phyloP scores from a whole-genome alignment of 2,329 filamentous ascomycete species.

The Talaromyces sp. region DNA sequence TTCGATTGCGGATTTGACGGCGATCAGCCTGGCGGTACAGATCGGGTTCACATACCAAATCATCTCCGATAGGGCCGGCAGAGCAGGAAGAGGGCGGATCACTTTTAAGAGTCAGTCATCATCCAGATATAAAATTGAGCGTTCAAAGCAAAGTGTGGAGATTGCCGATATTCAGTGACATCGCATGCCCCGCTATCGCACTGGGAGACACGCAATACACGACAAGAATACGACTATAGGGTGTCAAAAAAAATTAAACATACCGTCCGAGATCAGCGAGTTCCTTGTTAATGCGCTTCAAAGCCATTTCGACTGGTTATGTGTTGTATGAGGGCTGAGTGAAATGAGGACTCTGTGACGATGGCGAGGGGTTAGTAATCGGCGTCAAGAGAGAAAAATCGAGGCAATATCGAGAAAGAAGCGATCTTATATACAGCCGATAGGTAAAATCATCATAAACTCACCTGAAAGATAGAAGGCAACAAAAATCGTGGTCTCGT shows the following conservation, averaged over 20 bases:
- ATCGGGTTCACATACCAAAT: slow-evolving; percentile 68
- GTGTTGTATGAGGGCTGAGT: slow-evolving; percentile 6
- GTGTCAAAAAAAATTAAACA: slow-evolving; percentile 24
- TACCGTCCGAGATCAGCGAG: slow-evolving; percentile 52
- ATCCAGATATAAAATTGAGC: background rate
- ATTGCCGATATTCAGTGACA: background rate
- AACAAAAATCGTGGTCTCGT: slow-evolving; percentile 21
- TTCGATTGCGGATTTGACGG: background rate
- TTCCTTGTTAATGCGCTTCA: slow-evolving; percentile 55
- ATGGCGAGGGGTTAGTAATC: slow-evolving; percentile 8
- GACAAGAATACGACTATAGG: slow-evolving; percentile 9
- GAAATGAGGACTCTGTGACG: background rate
- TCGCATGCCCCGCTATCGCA: slow-evolving; percentile 23
- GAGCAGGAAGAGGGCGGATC: slow-evolving; percentile 99
- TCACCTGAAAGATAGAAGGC: background rate
- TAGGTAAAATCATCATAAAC: background rate
- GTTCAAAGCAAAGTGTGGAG: background rate
- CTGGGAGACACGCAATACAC: slow-evolving; percentile 20
- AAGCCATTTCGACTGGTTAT: slow-evolving; percentile 41
- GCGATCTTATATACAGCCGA: background rate
- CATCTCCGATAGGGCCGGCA: slow-evolving; percentile 92
- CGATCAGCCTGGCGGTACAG: slow-evolving; percentile 9
- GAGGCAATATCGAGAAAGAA: background rate
- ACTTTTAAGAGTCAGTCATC: slow-evolving; percentile 50
- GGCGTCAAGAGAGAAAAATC: background rate